Conservation (phyloP, 2,329 filamentous ascomycete species). For the Rutstroemia sp. region DNA sequence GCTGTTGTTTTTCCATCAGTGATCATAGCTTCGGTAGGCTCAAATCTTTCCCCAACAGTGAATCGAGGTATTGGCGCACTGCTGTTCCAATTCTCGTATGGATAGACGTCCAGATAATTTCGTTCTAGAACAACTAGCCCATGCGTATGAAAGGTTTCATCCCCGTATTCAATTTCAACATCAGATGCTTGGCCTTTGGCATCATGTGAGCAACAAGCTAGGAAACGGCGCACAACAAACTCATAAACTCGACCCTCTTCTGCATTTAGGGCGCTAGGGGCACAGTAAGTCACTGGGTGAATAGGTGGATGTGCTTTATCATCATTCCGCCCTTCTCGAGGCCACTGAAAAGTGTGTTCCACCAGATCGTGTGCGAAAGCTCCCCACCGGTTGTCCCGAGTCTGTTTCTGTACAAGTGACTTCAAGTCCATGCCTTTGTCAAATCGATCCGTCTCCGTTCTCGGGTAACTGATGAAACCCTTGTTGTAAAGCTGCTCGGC, state of each 20-base stretch:
- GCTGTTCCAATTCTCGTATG: conserved; percentile 94
- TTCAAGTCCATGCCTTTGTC: conserved; percentile 82
- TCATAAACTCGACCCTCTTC: conserved; percentile 79
- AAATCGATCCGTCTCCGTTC: conserved; percentile 95
- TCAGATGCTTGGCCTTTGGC: conserved; percentile 84
- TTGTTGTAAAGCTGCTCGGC: conserved; percentile 87
- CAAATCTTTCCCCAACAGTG: conserved; percentile 70
- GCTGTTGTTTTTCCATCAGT: conserved; percentile 83
- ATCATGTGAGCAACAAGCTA: conserved; percentile 94
- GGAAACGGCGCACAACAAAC: conserved; percentile 83
- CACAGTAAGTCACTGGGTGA: conserved; percentile 84
- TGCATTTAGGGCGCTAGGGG: conserved; percentile 49
- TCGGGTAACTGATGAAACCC: conserved; percentile 94
- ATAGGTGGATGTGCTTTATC: conserved; percentile 97
- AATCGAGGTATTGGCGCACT: conserved; percentile 77
- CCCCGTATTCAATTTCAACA: conserved; percentile 75
- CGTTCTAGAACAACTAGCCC: conserved; percentile 79
- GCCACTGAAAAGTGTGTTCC: conserved; percentile 63
- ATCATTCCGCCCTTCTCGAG: conserved; percentile 78
- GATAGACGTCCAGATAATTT: conserved; percentile 93
- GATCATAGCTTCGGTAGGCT: conserved; percentile 83
- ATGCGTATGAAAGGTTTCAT: conserved; percentile 73
- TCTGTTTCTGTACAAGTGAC: conserved; percentile 76
- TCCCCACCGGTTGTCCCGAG: conserved; percentile 70
- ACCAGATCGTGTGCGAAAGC: conserved; percentile 68